Evolutionary conservation across 1,139 yeast genomes (phyloP).

Genomic region (Kodamaea arcana): DNA sequence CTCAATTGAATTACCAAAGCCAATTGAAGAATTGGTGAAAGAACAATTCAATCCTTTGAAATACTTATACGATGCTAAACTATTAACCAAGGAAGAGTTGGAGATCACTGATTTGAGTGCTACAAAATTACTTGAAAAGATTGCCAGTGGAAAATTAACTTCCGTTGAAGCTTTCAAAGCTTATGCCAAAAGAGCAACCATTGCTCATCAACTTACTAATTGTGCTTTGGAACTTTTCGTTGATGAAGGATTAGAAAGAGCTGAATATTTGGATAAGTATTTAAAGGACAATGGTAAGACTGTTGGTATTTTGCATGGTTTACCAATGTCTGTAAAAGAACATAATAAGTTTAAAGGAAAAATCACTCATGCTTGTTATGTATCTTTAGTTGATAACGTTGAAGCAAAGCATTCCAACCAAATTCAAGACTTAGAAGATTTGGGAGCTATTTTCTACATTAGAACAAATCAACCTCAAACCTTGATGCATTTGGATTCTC

Average conservation of each 20-base stretch:
- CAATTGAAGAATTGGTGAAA: conserved; percentile 35
- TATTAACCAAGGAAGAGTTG: conserved; percentile 42
- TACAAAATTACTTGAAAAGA: conserved; percentile 27
- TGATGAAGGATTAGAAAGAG: conserved; percentile 53
- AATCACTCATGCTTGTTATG: conserved; percentile 62
- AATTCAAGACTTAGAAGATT: conserved; percentile 47
- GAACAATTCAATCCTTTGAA: conserved; percentile 45
- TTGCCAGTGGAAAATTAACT: conserved; percentile 37
- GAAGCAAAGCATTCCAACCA: conserved; percentile 50
- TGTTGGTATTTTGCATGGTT: conserved; percentile 73
- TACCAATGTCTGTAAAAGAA: conserved; percentile 76
- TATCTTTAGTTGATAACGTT: conserved; percentile 47
- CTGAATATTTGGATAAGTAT: conserved; percentile 51
- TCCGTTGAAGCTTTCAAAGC: conserved; percentile 45
- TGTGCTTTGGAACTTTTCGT: conserved; percentile 57
- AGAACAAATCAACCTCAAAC: conserved; percentile 48
- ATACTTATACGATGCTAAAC: conserved; percentile 38
- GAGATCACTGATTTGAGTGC: conserved; percentile 47
- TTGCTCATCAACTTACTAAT: conserved; percentile 57
- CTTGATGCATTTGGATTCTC: conserved; percentile 45
- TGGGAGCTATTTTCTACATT: conserved; percentile 63
- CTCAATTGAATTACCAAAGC: conserved; percentile 37
- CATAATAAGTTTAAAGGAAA: conserved; percentile 58
- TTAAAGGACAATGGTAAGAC: conserved; percentile 51
- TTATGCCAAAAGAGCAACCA: conserved; percentile 53